These are phyloP conservation scores for Linderina pennispora DNA, from an alignment of 192 early-diverging fungal genomes.

Conservation along the genomic window DNA sequence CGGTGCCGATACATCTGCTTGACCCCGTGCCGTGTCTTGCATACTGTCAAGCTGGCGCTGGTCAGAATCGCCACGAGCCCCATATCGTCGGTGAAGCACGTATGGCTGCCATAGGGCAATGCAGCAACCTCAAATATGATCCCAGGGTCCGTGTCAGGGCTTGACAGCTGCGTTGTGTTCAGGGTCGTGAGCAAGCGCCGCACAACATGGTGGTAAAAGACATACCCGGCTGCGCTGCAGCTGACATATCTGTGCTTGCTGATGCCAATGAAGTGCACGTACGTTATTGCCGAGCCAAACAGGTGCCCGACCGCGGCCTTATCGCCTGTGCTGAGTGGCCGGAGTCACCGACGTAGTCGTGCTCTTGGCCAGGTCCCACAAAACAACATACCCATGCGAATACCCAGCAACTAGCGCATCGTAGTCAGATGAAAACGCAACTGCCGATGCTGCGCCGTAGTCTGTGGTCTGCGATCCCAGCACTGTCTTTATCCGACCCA, in stretches of 20 bases:
- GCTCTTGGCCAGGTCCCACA: constrained; percentile 44
- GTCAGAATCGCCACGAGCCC: constrained; percentile 39
- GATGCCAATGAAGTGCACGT: constrained; percentile 30
- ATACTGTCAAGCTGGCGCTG: constrained; percentile 14
- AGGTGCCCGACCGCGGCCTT: constrained; percentile 23
- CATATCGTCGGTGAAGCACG: constrained; percentile 23
- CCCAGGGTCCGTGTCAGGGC: not conserved
- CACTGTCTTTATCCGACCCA: constrained; percentile 29
- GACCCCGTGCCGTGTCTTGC: constrained; percentile 21
- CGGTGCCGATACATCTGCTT: constrained; percentile 24
- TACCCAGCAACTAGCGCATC: constrained; percentile 29
- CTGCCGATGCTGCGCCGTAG: constrained; percentile 32
- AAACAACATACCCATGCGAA: constrained; percentile 28
- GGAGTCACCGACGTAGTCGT: constrained; percentile 25
- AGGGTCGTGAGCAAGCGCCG: constrained; percentile 38
- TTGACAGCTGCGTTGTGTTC: constrained; percentile 17
- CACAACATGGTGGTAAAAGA: constrained; percentile 44
- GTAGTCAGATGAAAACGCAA: constrained; percentile 37
- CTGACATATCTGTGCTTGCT: constrained; percentile 45
- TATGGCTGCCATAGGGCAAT: constrained; percentile 15
- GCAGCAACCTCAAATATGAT: constrained; percentile 30
- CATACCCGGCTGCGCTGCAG: constrained; percentile 27
- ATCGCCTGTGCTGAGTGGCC: constrained; percentile 27
- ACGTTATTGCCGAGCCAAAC: constrained; percentile 21
- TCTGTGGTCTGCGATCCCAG: constrained; percentile 8